Conservation (phyloP, 148 eudicot genomes). For the Suaeda aralocaspica region DNA sequence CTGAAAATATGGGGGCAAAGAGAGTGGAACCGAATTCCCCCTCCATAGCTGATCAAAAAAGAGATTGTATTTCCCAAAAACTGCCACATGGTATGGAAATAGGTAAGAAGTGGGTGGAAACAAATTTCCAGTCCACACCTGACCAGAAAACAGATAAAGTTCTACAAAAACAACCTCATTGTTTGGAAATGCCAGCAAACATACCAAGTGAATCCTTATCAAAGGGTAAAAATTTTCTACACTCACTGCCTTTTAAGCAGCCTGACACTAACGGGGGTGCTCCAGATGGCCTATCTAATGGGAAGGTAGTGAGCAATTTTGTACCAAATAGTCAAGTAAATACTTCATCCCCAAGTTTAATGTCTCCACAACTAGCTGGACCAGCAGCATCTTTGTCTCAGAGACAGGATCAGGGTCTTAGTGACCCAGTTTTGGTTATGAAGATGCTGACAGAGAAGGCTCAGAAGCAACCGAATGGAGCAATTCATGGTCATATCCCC, state of each 20-base stretch:
- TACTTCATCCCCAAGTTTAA: constrained; percentile 29
- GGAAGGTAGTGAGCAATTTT: constrained; percentile 29
- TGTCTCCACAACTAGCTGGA: constrained; percentile 26
- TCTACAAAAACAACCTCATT: constrained; percentile 27
- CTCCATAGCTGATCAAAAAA: constrained; percentile 33
- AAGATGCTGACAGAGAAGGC: constrained; percentile 63
- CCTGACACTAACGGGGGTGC: constrained; percentile 38
- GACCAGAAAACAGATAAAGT: constrained; percentile 27
- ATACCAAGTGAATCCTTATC: constrained; percentile 28
- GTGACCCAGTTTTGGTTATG: constrained; percentile 88
- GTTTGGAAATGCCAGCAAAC: constrained; percentile 30
- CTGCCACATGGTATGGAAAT: constrained; percentile 21
- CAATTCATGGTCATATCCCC: constrained; percentile 27
- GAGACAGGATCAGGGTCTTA: constrained; percentile 59
- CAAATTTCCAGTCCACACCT: constrained; percentile 32
- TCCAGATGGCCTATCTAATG: constrained; percentile 34
- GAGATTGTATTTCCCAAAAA: constrained; percentile 26
- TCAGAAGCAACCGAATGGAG: constrained; percentile 56
- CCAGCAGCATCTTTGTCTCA: constrained; percentile 29
- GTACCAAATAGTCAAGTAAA: constrained; percentile 34
- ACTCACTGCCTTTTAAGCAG: constrained; percentile 42
- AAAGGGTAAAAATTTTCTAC: constrained; percentile 33
- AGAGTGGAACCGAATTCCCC: constrained; percentile 53
- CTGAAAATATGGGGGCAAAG: constrained; percentile 34
- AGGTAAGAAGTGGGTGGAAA: constrained; percentile 39